Conservation (phyloP, 805 yeast species). For the Lachancea nothofagi region DNA sequence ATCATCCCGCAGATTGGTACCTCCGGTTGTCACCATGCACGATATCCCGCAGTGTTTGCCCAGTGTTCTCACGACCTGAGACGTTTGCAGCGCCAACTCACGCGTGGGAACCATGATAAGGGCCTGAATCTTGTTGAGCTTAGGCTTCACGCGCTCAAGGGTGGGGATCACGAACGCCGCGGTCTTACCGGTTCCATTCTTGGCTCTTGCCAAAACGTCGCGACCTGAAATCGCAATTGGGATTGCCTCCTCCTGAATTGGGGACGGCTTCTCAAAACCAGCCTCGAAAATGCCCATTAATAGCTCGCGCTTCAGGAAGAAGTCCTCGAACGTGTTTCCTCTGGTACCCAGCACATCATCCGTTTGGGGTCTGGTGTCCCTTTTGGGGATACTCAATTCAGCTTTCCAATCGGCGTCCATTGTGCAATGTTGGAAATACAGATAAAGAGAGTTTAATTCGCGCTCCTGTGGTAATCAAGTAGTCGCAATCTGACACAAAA, state of each 20-base stretch:
- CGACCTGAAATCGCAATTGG: conserved; percentile 94
- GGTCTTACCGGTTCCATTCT: conserved; percentile 97
- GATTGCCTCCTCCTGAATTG: conserved; percentile 94
- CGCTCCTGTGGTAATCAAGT: background rate
- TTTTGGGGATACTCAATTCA: conserved; percentile 66
- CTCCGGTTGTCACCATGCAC: conserved; percentile 98
- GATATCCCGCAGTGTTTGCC: conserved; percentile 90
- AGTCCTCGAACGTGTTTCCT: conserved; percentile 88
- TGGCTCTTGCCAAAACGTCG: conserved; percentile 95
- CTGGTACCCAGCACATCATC: conserved; percentile 91
- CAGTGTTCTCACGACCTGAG: conserved; percentile 92
- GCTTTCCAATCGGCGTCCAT: conserved; percentile 59
- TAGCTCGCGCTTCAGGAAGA: conserved; percentile 83
- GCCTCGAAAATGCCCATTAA: conserved; percentile 99
- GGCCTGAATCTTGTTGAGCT: conserved; percentile 79
- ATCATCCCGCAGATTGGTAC: conserved; percentile 90
- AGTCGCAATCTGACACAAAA: background rate
- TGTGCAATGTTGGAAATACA: background rate
- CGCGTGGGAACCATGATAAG: conserved; percentile 94
- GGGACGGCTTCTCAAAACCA: conserved; percentile 96
- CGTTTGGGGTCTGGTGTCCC: conserved; percentile 92
- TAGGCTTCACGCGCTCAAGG: conserved; percentile 82
- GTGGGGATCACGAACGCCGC: conserved; percentile 96
- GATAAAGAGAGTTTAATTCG: background rate
- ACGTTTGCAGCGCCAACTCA: conserved; percentile 95